Evolutionary conservation across 202 grass and related monocot species (phyloP).

Genomic region (Bolboschoenoplectus hybrid): DNA sequence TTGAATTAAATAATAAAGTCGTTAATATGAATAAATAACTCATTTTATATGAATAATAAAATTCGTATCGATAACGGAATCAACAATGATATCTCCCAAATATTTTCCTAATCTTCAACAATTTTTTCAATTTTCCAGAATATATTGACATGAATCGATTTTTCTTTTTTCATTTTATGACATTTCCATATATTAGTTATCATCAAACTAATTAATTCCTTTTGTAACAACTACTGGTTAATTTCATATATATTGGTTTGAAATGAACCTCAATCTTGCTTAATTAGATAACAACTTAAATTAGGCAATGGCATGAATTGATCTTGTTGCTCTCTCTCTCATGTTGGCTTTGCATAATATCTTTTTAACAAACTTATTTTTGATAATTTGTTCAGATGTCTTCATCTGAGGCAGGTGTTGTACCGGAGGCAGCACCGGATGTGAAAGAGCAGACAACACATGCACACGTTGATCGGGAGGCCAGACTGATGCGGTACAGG

Average conservation of each 20-base stretch:
- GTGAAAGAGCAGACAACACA: constrained; percentile 16
- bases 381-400: constrained; percentile 47
- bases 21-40: too few relatives aligned
- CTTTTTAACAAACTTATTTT: background rate
- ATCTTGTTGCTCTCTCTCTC: background rate
- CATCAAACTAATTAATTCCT: constrained; percentile 13
- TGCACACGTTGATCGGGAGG: constrained; percentile 58
- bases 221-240: background rate
- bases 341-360: background rate
- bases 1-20: too few relatives aligned
- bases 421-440: constrained; percentile 51
- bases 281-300: background rate
- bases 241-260: constrained; percentile 26
- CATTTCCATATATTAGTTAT: background rate
- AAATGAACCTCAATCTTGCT: background rate
- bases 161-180: too few relatives aligned
- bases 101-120: too few relatives aligned
- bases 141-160: too few relatives aligned
- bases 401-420: constrained; percentile 74
- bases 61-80: too few relatives aligned
- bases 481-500: constrained; percentile 71
- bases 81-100: too few relatives aligned
- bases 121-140: too few relatives aligned
- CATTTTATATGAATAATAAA: too few relatives aligned
- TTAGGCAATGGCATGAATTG: constrained; percentile 15